Base-by-base conservation (phyloP, 179 eudicot genomes). In the Beta lomatogona region DNA sequence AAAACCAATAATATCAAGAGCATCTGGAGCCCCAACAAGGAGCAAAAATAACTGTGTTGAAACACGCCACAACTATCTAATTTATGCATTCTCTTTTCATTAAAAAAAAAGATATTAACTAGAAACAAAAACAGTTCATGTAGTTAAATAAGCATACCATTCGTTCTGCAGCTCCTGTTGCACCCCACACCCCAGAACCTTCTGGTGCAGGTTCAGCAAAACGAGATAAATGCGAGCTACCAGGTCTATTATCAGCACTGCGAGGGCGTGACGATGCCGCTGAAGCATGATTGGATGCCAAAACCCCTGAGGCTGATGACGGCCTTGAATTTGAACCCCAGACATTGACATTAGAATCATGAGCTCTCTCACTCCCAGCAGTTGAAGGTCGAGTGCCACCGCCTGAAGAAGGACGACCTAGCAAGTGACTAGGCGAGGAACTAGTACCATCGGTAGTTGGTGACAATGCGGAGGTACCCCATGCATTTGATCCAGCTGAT, bases 331-430 rank as follows among this genome's bases (percentile, higher is more conserved):
- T 91, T 82, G 92, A 82, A 73, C 89, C 90, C 99, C 98, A 94
- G 14, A 88, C 94, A 82, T 41, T 92, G 73, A 87, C 72, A 77
- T 77, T 77, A 54, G 90, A 82, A 71, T 96, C 98, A 73, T 82
- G 90, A 50, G 82, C 87, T 86, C 83, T 91, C 75, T 93, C 98
- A 88, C 98, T 96, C 25, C 97, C 97, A 83, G 98, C 92, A 72
- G 97, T 94, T 66, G 97, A 94, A 77, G 99, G 98, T 77, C 98
- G 90, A 81, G 91, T 93, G 71, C 96, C 97, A 84, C 99, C 92
- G 77, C 94, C 88, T 46, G 99, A 94, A 66, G 98, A 91, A 83
- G 98, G 99, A 52, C 98, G 97, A 16, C 93, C 95, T 80, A 85
- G 87, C 75, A 88, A 85, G 80, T 95, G 92, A 79, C 89, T 83